These are phyloP conservation scores for Zygnema circumcarinatum DNA, from an alignment of 139 green algal species.

Conservation along the genomic window DNA sequence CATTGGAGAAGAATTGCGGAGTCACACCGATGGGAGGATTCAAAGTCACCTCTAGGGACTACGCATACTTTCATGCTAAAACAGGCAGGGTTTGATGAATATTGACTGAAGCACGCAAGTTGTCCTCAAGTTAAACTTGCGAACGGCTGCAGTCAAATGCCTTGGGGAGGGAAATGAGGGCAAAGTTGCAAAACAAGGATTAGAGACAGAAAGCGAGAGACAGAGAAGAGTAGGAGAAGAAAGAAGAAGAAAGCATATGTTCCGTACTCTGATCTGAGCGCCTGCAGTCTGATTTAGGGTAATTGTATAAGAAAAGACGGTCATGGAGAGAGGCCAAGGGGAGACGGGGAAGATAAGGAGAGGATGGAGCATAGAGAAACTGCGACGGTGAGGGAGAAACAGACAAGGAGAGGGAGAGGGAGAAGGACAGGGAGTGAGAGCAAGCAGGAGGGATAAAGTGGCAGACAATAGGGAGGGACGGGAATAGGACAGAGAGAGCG, in stretches of 20 bases:
- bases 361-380: too few relatives aligned
- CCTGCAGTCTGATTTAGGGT: not conserved
- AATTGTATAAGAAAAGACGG: not conserved
- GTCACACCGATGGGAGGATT: not conserved
- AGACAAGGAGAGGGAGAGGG: not conserved
- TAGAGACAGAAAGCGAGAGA: not conserved
- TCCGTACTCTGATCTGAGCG: constrained; percentile 3
- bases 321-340: not conserved
- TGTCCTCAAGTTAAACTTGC: not conserved
- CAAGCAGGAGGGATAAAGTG: too few relatives aligned
- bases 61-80: not conserved
- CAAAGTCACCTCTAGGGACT: not conserved
- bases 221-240: not conserved
- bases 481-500: too few relatives aligned
- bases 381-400: not conserved
- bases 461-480: too few relatives aligned
- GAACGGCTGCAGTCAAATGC: not conserved
- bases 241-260: constrained; percentile 12
- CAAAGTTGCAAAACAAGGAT: constrained; percentile 6
- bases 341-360: not conserved
- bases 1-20: not conserved
- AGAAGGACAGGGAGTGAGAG: not conserved
- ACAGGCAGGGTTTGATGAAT: not conserved
- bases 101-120: not conserved
- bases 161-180: not conserved